A percentile compares a stretch with the other conserved stretches of the same genome.
Conservation (phyloP, 306 rosid species). For the Corylus heterophylla region DNA sequence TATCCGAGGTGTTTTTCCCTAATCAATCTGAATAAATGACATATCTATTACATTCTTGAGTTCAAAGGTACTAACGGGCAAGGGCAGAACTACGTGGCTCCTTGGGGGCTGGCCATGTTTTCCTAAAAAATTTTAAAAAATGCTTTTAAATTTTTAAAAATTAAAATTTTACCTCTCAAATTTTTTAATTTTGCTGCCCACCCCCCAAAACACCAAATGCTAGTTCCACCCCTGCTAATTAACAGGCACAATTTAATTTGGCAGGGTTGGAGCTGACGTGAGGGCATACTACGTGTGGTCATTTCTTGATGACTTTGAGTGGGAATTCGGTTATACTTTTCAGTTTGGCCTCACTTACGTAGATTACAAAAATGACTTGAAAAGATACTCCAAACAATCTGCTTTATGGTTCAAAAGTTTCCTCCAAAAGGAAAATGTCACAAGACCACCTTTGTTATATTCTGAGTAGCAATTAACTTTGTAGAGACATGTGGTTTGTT, state of each 20-base stretch:
- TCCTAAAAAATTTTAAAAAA: no score
- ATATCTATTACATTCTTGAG: no score
- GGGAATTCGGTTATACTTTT: conserved; percentile 32
- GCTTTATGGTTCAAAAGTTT: conserved; percentile 33
- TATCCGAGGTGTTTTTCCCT: no score
- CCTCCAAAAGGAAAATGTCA: neutral
- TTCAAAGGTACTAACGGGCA: neutral
- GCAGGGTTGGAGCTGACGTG: conserved; percentile 30
- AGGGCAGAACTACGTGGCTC: no score
- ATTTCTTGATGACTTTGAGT: conserved; percentile 30
- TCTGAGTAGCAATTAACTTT: neutral
- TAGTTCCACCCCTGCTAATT: neutral
- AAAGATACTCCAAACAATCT: conserved; percentile 28
- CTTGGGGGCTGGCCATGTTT: no score
- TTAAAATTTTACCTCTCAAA: no score
- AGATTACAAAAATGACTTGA: conserved; percentile 24
- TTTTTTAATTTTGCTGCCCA: no score
- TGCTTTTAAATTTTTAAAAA: no score
- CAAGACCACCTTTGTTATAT: neutral
- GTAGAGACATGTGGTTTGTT: neutral
- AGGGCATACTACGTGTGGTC: conserved; percentile 35
- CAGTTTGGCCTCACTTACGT: conserved; percentile 32
- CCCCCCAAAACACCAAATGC: no score
- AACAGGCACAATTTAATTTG: neutral
- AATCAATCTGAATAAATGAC: no score